Evolutionary conservation across 108 stramenopile genomes (phyloP).

Genomic region (Mediolabrus comicus): DNA sequence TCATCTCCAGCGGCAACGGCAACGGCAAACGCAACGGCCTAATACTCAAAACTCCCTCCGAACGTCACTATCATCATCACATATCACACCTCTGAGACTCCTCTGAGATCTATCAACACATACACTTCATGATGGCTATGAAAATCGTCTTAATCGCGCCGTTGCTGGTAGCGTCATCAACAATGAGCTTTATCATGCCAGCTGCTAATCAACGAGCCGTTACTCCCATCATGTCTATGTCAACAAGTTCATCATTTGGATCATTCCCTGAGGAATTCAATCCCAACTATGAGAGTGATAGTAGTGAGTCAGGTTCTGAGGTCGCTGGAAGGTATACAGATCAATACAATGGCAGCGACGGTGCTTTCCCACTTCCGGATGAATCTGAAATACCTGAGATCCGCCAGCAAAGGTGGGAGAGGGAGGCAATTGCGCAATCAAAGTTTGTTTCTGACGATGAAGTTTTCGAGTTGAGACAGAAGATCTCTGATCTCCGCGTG

Average conservation of each 20-base stretch:
- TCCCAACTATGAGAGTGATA: not conserved
- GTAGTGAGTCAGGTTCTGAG: not conserved
- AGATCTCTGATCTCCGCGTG: constrained; percentile 47
- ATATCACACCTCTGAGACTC: no score
- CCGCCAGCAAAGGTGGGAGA: constrained; percentile 13
- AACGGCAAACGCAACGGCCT: no score
- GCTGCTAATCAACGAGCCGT: not conserved
- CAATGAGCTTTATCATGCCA: no score
- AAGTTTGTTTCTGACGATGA: constrained; percentile 60
- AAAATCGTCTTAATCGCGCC: not conserved
- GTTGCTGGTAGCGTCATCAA: not conserved
- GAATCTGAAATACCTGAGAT: not conserved
- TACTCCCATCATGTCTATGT: not conserved
- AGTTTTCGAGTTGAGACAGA: constrained; percentile 47
- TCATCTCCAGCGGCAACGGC: no score
- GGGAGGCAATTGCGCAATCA: constrained; percentile 11
- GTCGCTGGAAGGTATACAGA: not conserved
- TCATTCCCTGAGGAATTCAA: not conserved
- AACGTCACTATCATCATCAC: no score
- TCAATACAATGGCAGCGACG: not conserved
- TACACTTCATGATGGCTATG: not conserved
- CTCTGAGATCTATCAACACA: no score
- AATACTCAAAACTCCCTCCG: not conserved
- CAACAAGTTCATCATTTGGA: not conserved
- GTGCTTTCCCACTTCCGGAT: not conserved